Percentiles rank a stretch among this genome's conserved stretches.
Evolutionary conservation across 1,139 yeast genomes (phyloP).

Genomic region (Debaryomyces subglobosus): DNA sequence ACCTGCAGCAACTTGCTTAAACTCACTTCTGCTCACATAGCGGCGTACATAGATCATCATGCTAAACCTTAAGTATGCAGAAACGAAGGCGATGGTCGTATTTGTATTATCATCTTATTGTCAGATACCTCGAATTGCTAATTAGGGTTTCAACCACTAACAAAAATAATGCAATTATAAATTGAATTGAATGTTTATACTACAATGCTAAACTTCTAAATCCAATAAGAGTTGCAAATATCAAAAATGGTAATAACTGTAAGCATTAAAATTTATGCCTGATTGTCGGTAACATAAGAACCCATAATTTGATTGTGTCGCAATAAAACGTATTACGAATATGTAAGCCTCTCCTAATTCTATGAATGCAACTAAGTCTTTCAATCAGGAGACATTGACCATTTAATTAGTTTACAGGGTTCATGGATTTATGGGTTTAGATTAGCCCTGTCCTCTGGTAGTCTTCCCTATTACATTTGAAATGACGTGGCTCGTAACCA

Average conservation of each 20-base stretch:
- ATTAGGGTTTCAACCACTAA: not conserved
- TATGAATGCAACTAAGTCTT: too few species aligned
- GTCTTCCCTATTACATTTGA: not conserved
- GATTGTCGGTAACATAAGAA: not conserved
- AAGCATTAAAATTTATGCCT: not conserved
- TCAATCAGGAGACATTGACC: not conserved
- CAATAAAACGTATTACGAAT: not conserved
- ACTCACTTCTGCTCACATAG: not conserved
- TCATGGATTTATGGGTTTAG: not conserved
- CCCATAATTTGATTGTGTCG: not conserved
- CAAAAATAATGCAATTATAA: not conserved
- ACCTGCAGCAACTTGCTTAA: constrained; percentile 3
- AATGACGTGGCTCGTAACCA: not conserved
- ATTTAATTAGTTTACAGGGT: not conserved
- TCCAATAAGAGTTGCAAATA: not conserved
- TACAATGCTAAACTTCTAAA: not conserved
- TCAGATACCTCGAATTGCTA: too few species aligned
- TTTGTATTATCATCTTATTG: not conserved
- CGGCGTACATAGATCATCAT: not conserved
- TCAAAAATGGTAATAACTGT: not conserved
- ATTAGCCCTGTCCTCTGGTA: not conserved
- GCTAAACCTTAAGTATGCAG: not conserved
- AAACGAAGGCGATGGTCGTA: not conserved
- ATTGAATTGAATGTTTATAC: not conserved
- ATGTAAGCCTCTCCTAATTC: too few species aligned